Conservation (phyloP, 2,329 filamentous ascomycete species). For the Neoarthrinium moseri region DNA sequence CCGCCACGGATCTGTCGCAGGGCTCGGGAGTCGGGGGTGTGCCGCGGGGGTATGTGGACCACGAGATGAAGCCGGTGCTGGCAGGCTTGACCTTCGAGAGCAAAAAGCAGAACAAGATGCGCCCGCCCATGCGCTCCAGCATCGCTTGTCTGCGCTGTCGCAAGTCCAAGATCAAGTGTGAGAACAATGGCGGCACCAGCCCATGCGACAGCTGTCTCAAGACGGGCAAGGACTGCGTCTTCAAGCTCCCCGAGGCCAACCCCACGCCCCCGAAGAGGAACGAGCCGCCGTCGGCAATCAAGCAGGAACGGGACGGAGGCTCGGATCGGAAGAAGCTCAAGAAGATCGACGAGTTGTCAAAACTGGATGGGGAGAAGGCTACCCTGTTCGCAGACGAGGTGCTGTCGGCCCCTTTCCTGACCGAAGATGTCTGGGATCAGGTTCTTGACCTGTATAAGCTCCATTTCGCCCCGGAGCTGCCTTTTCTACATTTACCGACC, state of each 20-base stretch:
- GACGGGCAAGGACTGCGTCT: slow-evolving; percentile 64
- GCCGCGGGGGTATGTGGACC: slow-evolving; percentile 22
- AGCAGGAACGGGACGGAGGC: slow-evolving; percentile 39
- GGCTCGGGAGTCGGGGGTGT: slow-evolving; percentile 19
- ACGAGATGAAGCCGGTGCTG: slow-evolving; percentile 32
- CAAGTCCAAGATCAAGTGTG: slow-evolving; percentile 83
- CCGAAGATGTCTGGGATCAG: slow-evolving; percentile 64
- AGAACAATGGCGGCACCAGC: slow-evolving; percentile 71
- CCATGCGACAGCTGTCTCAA: slow-evolving; percentile 75
- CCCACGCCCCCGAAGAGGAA: slow-evolving; percentile 40
- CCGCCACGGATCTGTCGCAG: slow-evolving; percentile 20
- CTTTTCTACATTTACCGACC: slow-evolving; percentile 67
- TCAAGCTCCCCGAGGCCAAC: slow-evolving; percentile 60
- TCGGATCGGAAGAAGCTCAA: slow-evolving; percentile 50
- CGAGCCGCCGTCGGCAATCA: slow-evolving; percentile 34
- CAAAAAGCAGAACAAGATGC: slow-evolving; percentile 42
- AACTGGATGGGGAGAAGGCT: slow-evolving; percentile 34
- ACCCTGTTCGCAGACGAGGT: slow-evolving; percentile 53
- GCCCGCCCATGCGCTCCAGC: slow-evolving; percentile 67
- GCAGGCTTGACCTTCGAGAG: slow-evolving; percentile 30
- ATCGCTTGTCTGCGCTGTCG: slow-evolving; percentile 77
- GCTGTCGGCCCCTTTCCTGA: slow-evolving; percentile 61
- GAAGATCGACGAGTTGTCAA: slow-evolving; percentile 41
- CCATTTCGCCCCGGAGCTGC: slow-evolving; percentile 70
- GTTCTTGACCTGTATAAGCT: slow-evolving; percentile 69